These are phyloP conservation scores for Penicillium griseofulvum DNA, from an alignment of 2,329 filamentous ascomycete species.

Conservation along the genomic window DNA sequence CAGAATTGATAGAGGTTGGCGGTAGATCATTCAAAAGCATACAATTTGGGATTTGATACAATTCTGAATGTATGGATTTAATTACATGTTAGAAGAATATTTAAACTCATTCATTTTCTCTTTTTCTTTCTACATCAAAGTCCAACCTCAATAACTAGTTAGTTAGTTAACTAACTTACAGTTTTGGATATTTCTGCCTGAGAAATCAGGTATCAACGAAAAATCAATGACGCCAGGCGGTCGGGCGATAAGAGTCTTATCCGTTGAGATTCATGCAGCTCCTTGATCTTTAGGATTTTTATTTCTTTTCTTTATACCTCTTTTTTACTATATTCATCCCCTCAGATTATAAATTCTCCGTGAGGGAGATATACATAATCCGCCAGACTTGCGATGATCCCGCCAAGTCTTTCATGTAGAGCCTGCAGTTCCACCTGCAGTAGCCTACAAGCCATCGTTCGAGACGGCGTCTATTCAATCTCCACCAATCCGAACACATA, in stretches of 20 bases:
- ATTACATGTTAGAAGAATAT: neutral
- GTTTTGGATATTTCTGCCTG: neutral
- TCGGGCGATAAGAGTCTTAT: slow-evolving; percentile 25
- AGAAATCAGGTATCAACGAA: neutral
- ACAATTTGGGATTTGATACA: neutral
- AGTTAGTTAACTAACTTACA: too few relatives aligned
- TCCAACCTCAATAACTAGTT: too few relatives aligned
- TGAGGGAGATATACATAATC: neutral
- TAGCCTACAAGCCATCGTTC: slow-evolving; percentile 29
- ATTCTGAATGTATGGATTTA: neutral
- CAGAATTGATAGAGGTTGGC: slow-evolving; percentile 22
- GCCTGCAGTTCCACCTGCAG: slow-evolving; percentile 36
- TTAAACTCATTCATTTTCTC: neutral
- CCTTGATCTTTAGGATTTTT: slow-evolving; percentile 6
- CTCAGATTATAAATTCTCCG: neutral
- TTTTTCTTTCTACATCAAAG: neutral
- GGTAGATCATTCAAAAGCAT: neutral
- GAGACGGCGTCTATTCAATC: slow-evolving; percentile 20
- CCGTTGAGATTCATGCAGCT: slow-evolving; percentile 7
- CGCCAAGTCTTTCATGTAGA: slow-evolving; percentile 30
- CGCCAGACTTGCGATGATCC: slow-evolving; percentile 24
- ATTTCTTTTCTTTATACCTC: neutral
- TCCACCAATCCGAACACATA: slow-evolving; percentile 13
- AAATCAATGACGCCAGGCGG: slow-evolving; percentile 23
- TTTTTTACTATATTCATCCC: neutral